A percentile compares a stretch with the other conserved stretches of the same genome.
These are phyloP conservation scores for Phytophthora cactorum DNA, from an alignment of 352 stramenopile species.

Conservation along the genomic window DNA sequence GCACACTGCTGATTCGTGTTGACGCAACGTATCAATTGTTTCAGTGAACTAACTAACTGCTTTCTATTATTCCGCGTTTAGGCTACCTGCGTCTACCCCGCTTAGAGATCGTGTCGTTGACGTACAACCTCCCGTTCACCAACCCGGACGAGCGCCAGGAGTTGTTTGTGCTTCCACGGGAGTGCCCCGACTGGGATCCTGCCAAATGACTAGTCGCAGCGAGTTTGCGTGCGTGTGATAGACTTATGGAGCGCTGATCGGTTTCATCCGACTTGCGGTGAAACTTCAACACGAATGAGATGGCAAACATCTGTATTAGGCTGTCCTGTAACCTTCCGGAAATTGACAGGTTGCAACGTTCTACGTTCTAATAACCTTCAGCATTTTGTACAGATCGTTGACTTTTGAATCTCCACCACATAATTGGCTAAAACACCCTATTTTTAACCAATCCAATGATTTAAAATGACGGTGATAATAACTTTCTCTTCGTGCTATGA, in stretches of 20 bases:
- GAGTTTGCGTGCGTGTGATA: conserved; percentile 20
- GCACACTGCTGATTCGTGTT: not conserved
- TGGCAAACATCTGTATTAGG: not conserved
- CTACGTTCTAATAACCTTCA: not conserved
- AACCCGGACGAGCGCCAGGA: conserved; percentile 76
- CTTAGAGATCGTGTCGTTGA: conserved; percentile 81
- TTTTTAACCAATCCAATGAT: not conserved
- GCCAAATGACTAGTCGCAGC: conserved; percentile 3
- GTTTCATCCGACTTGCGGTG: conserved; percentile 9
- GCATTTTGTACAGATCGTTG: not conserved
- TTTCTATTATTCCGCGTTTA: conserved; percentile 23
- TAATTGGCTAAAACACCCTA: too few relatives aligned
- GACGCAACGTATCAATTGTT: not conserved
- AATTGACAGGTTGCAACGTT: too few relatives aligned
- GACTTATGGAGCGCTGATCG: conserved; percentile 26
- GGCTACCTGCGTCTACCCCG: conserved; percentile 73
- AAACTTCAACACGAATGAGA: conserved; percentile 22
- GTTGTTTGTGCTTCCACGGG: conserved; percentile 74
- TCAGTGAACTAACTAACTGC: conserved; percentile 10
- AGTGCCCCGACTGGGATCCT: conserved; percentile 58
- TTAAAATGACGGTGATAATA: too few relatives aligned
- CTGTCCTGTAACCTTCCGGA: too few relatives aligned
- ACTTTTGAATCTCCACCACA: too few relatives aligned
- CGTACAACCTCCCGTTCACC: conserved; percentile 65
- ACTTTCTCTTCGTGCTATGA: too few relatives aligned